Evolutionary conservation across 805 yeast species (phyloP).

Genomic region (Wickerhamomyces strasburgensis): DNA sequence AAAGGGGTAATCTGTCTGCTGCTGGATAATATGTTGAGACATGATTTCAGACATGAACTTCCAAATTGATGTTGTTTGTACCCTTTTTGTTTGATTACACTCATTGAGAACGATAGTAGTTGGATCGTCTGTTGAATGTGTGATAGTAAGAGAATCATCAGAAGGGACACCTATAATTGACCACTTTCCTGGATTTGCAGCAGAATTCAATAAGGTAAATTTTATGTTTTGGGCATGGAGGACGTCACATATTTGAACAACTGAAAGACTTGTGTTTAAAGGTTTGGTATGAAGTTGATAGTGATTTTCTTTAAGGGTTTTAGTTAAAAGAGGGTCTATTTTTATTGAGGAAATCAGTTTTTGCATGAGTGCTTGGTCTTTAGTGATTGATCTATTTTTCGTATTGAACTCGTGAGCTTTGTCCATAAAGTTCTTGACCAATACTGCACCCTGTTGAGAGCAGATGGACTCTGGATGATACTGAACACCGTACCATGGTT

Average conservation of each 20-base stretch:
- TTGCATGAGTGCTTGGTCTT: slow-evolving; percentile 9
- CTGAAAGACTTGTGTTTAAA: slow-evolving; percentile 9
- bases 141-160: slow-evolving; percentile 37
- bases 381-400: slow-evolving; percentile 17
- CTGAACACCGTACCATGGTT: slow-evolving; percentile 90
- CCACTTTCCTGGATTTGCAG: slow-evolving; percentile 83
- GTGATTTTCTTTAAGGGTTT: not conserved
- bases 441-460: slow-evolving; percentile 56
- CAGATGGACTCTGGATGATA: slow-evolving; percentile 97
- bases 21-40: slow-evolving; percentile 27
- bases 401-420: slow-evolving; percentile 24
- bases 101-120: slow-evolving; percentile 2
- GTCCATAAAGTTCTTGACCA: slow-evolving; percentile 54
- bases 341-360: slow-evolving; percentile 9
- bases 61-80: slow-evolving; percentile 42
- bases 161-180: slow-evolving; percentile 76
- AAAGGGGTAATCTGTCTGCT: slow-evolving; percentile 53
- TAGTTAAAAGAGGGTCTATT: slow-evolving; percentile 16
- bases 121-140: slow-evolving; percentile 52
- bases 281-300: slow-evolving; percentile 4
- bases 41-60: slow-evolving; percentile 44
- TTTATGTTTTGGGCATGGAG: slow-evolving; percentile 32
- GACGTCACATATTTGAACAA: slow-evolving; percentile 51
- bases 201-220: slow-evolving; percentile 67
- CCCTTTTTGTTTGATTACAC: not conserved